Conservation (phyloP, 1,139 yeast species). For the Arxiozyma telluris region DNA sequence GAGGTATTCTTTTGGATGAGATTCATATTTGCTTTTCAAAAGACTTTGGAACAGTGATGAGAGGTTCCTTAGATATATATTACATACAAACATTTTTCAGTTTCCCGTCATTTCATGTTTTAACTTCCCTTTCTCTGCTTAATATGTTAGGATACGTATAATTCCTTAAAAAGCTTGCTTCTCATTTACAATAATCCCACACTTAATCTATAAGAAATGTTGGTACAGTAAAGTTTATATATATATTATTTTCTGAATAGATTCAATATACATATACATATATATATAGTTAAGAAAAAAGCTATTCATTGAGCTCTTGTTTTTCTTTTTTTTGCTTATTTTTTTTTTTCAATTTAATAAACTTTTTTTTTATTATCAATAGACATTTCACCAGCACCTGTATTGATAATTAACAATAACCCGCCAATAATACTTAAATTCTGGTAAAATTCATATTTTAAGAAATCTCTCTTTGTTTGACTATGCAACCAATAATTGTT, state of each 20-base stretch:
- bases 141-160: not conserved
- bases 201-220: not conserved
- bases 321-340: not conserved
- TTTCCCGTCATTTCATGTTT: not conserved
- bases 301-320: not conserved
- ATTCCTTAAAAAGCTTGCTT: not conserved
- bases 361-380: slow-evolving; percentile 95
- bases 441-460: slow-evolving; percentile 91
- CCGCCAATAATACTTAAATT: slow-evolving; percentile 95
- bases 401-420: slow-evolving; percentile 75
- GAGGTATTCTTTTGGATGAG: too few relatives aligned
- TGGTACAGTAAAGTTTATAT: too few relatives aligned
- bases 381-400: slow-evolving; percentile 94
- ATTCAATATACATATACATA: too few relatives aligned
- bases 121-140: not conserved
- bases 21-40: too few relatives aligned
- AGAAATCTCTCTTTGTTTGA: slow-evolving; percentile 68
- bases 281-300: not conserved
- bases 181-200: too few relatives aligned
- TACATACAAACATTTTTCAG: too few relatives aligned
- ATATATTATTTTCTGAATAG: too few relatives aligned
- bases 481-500: slow-evolving; percentile 87
- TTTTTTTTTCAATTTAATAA: not conserved
- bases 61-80: too few relatives aligned
- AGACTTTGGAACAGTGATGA: too few relatives aligned